Base-by-base conservation (phyloP, 2,329 filamentous ascomycete genomes). In the Beauveria sp. region DNA sequence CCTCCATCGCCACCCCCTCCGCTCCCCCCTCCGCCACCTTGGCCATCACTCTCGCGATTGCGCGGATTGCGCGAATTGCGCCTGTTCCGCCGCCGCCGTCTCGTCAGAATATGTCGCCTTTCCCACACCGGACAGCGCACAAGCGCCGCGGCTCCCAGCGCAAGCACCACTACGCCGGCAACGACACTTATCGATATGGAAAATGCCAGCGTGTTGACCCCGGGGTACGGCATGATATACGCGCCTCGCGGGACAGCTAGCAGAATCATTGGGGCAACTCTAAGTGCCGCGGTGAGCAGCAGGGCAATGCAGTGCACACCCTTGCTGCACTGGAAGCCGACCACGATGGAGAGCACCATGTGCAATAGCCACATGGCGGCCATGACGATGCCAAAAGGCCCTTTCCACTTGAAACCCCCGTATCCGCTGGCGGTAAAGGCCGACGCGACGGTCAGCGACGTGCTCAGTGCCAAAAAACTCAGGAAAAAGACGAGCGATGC, bases 251-350 rank as follows among this genome's bases (percentile, higher is more conserved):
- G 46, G 3, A 59, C 47, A 5, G 56, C 46, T 26, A 59, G 47
- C 47, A 59, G 24, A 22, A 59, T 52, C 56, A 59, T 59, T 10
- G 56, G 56, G 22, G 56, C 47, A 12, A 59, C 56, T 7, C 56
- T 10, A 6, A 59, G 34, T 1, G 46, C 56, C 14, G 56, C 56
- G 3, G 56, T 52, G 5, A 59, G 22, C 22, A 59, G 37, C 47
- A 59, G 18, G 12, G 24, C 44, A n/a, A 59, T 51, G 56, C 56
- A 51, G 56, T 59, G 56, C 18, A 59, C 34, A 14, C 34, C 56
- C 37, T 43, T 43, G 44, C 37, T 44, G 37, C 56, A 59, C 37
- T 59, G 47, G 18, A 50, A 48, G 47, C 56, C 56, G n/a, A 59
- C 24, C 18, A 48, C 30, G 1, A 59, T 43, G 37, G 56, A 50